phyloP scores from a whole-genome alignment of 345 rosid species.

The Gossypium bickii region DNA sequence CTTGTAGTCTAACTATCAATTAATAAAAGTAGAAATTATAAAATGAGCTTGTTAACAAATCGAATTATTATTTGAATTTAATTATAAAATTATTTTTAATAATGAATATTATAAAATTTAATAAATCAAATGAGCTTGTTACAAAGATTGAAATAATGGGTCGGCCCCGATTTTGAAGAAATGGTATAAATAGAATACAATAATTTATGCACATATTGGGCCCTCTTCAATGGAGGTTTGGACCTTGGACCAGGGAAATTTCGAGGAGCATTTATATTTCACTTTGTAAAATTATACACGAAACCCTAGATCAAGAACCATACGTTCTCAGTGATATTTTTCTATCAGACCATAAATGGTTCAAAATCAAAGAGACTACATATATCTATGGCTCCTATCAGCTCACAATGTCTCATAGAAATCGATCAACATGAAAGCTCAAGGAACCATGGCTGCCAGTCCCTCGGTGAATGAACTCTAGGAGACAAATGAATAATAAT shows the following conservation, averaged over 20 bases:
- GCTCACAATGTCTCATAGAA: slow-evolving; percentile 14
- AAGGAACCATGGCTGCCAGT: slow-evolving; percentile 11
- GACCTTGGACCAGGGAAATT: not conserved
- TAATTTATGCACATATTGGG: not conserved
- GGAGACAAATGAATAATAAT: slow-evolving; percentile 5
- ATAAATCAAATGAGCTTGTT: no score
- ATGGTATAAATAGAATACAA: not conserved
- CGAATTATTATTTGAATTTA: no score
- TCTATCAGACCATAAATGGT: not conserved
- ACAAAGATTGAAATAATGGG: not conserved
- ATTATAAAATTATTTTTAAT: no score
- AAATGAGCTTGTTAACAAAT: no score
- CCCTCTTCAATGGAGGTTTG: not conserved
- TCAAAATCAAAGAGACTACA: slow-evolving; percentile 18
- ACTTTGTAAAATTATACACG: slow-evolving; percentile 14
- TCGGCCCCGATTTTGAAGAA: not conserved
- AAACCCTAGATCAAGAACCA: slow-evolving; percentile 21
- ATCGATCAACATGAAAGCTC: not conserved
- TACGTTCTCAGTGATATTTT: slow-evolving; percentile 2
- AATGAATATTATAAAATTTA: no score
- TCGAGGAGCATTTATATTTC: not conserved
- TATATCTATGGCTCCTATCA: slow-evolving; percentile 12
- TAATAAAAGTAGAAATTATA: no score
- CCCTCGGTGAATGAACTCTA: not conserved
- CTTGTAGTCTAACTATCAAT: no score